Evolutionary conservation across 2,329 filamentous ascomycete genomes (phyloP).

Genomic region (Neofusicoccum parvum): DNA sequence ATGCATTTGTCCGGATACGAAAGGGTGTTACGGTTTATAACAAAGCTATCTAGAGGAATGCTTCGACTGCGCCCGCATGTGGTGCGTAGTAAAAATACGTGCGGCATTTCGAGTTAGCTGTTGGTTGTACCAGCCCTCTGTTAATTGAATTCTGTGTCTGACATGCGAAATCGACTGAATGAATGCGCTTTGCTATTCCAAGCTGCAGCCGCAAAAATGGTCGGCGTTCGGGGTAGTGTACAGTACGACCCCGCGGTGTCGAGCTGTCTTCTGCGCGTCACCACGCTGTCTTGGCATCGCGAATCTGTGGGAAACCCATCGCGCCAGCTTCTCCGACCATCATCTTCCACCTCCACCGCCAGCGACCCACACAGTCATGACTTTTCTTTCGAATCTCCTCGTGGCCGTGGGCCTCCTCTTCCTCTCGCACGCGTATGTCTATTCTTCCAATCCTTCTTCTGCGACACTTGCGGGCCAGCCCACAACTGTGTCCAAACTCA

Average conservation of each 20-base stretch:
- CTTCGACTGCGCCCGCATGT: too few species aligned
- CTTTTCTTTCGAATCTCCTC: slow-evolving; percentile 69
- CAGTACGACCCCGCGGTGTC: not conserved
- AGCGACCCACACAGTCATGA: slow-evolving; percentile 54
- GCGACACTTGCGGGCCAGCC: not conserved
- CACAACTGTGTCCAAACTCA: not conserved
- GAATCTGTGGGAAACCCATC: not conserved
- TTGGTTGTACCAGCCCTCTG: too few species aligned
- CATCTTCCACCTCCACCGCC: not conserved
- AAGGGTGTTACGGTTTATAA: too few species aligned
- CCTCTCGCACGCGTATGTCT: slow-evolving; percentile 77
- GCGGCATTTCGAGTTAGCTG: too few species aligned
- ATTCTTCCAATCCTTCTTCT: not conserved
- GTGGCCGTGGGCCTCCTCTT: slow-evolving; percentile 76
- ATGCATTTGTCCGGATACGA: too few species aligned
- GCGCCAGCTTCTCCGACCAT: not conserved
- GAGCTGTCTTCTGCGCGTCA: slow-evolving; percentile 8
- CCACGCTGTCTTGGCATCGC: slow-evolving; percentile 16
- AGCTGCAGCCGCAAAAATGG: not conserved
- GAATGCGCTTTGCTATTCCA: not conserved
- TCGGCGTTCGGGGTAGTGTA: not conserved
- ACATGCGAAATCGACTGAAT: not conserved
- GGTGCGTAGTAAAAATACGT: too few species aligned
- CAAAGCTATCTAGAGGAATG: too few species aligned
- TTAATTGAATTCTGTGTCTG: not conserved